A percentile compares a stretch with the other conserved stretches of the same genome.
Conservation (phyloP, 768 basidiomycete genomes). For the Boletus reticuloceps region DNA sequence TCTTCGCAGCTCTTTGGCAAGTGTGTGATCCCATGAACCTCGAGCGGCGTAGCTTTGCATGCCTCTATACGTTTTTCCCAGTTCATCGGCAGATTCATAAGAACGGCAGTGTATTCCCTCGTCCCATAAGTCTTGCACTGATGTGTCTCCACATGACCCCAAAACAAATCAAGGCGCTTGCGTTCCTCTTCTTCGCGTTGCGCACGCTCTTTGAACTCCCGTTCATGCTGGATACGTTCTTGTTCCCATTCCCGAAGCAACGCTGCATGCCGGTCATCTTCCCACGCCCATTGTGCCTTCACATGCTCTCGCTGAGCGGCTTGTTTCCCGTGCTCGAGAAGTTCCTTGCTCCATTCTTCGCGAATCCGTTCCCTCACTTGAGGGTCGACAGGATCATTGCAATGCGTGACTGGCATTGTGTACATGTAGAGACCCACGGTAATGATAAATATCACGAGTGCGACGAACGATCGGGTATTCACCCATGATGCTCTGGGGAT, state of each 20-base stretch:
- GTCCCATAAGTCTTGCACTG: conserved; percentile 28
- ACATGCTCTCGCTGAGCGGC: conserved; percentile 4
- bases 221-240: conserved; percentile 18
- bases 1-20: conserved; percentile 23
- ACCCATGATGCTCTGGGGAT: not conserved
- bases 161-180: conserved; percentile 19
- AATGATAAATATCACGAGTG: not conserved
- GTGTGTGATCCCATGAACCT: conserved; percentile 21
- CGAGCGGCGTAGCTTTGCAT: conserved; percentile 22
- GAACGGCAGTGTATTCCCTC: conserved; percentile 29
- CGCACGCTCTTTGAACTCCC: conserved; percentile 15
- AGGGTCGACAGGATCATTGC: conserved; percentile 19
- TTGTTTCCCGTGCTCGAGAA: conserved; percentile 14
- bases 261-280: conserved; percentile 12
- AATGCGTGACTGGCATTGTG: conserved; percentile 14
- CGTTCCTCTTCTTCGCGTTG: conserved; percentile 21
- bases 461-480: not conserved
- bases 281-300: conserved; percentile 19
- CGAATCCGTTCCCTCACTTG: conserved; percentile 20
- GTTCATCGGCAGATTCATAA: conserved; percentile 26
- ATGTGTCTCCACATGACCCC: conserved; percentile 17
- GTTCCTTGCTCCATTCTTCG: conserved; percentile 19
- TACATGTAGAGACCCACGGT: not conserved
- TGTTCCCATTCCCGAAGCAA: conserved; percentile 16
- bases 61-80: conserved; percentile 23